Conservation (phyloP, 1,284 basidiomycete species). For the Cryptococcus sp. region DNA sequence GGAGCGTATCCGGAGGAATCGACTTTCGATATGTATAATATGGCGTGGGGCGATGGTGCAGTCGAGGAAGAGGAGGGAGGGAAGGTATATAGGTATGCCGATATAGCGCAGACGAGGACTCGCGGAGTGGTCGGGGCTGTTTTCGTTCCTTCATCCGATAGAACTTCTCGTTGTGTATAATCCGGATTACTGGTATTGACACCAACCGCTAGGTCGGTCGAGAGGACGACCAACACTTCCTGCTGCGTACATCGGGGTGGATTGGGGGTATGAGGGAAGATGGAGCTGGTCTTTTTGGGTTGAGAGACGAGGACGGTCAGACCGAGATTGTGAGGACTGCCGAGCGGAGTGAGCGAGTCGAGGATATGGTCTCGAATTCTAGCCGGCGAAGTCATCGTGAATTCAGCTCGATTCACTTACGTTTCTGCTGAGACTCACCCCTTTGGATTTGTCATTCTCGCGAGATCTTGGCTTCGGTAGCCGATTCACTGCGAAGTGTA, state of each 20-base stretch:
- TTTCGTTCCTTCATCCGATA: background rate
- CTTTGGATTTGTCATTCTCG: background rate
- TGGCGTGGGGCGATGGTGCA: conserved; percentile 60
- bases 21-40: conserved; percentile 91
- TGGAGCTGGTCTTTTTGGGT: conserved; percentile 62
- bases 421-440: background rate
- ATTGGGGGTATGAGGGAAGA: conserved; percentile 71
- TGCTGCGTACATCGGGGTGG: conserved; percentile 55
- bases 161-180: background rate
- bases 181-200: background rate
- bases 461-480: background rate
- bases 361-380: conserved; percentile 68
- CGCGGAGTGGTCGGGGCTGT: background rate
- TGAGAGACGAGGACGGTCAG: conserved; percentile 72
- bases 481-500: background rate
- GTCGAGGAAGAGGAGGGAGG: conserved; percentile 56
- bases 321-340: conserved; percentile 63
- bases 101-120: conserved; percentile 71
- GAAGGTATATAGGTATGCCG: conserved; percentile 73
- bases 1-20: conserved; percentile 79
- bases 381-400: background rate
- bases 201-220: conserved; percentile 57
- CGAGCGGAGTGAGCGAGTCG: conserved; percentile 57
- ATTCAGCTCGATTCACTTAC: background rate
- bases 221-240: conserved; percentile 67